Evolutionary conservation across 495 filamentous ascomycete species (phyloP), one percentile per base, ranked within the genome.

Genomic region (Glonium stellatum): DNA sequence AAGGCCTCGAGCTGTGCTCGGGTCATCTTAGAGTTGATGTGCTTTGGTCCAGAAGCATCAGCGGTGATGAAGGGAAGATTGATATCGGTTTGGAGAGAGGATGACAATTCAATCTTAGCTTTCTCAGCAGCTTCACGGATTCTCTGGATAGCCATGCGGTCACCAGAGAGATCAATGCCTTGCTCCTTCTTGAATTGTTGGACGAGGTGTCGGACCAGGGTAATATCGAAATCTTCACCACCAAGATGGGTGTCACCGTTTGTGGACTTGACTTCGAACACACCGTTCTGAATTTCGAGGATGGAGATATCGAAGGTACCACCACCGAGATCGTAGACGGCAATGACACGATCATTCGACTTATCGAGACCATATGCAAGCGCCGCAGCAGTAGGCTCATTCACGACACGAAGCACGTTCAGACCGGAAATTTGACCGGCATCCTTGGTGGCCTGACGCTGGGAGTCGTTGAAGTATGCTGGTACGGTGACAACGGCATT

Each of bases 111-210:
- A 71, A 97, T 98, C 89, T 98, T 98, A 72, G 93, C 93, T 85
- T 98, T 98, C 84, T 98, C 93, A 62, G 95, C 93, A 63, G 93
- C 93, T 80, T 98, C 93, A 78, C 93, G 93, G 74, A 98, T 97
- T 79, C 93, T 84, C 81, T 98, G 93, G 67, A 98, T 95, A 59
- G 93, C 93, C 93, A 98, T 97, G 70, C 93, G 92, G 82, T 98
- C 93, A 65, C 77, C 77, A 37, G 88, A 87, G 53, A 98, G 83
- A 75, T 98, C 95, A 60, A 97, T 89, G 55, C 90, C 87, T 34
- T 87, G 87, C 58, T 96, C 90, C 77, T 88, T 89, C 88, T 96
- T 97, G 82, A 98, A 98, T 71, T 95, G 84, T 75, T 87, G 81
- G 54, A 97, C 90, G 37, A 98, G 81, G 82, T 96, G 85, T 69